Evolutionary conservation across 2,329 filamentous ascomycete species (phyloP).

Genomic region (Botrytis elliptica): DNA sequence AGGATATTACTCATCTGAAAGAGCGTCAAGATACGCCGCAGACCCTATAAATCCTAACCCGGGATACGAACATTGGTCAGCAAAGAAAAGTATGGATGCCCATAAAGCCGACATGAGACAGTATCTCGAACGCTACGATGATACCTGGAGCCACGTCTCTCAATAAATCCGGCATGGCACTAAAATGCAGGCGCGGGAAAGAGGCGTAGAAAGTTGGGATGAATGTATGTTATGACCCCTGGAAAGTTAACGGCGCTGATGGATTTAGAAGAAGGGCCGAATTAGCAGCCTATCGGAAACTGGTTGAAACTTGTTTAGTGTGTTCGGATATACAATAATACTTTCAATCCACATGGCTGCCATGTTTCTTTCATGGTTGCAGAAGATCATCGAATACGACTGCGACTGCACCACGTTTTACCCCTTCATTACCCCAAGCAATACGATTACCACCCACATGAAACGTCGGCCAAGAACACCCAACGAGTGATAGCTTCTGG

Average conservation of each 20-base stretch:
- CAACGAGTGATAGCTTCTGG: neutral
- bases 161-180: neutral
- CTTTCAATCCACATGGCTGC: conserved; percentile 1
- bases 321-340: neutral
- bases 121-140: conserved; percentile 8
- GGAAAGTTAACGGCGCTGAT: neutral
- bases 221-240: neutral
- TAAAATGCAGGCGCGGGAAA: neutral
- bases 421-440: neutral
- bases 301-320: neutral
- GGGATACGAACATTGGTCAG: conserved; percentile 2
- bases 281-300: neutral
- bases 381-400: neutral
- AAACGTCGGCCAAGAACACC: neutral
- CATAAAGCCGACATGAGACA: neutral
- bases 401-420: neutral
- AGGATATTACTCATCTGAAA: neutral
- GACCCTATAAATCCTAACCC: conserved; percentile 16
- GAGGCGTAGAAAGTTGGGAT: neutral
- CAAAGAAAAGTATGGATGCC: conserved; percentile 1
- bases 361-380: neutral
- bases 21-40: conserved; percentile 1
- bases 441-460: conserved; percentile 11
- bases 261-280: neutral
- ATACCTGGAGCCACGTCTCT: conserved; percentile 2